These are phyloP conservation scores for Boletus pseudo-olivaceus DNA, from an alignment of 768 basidiomycete species.

Conservation along the genomic window DNA sequence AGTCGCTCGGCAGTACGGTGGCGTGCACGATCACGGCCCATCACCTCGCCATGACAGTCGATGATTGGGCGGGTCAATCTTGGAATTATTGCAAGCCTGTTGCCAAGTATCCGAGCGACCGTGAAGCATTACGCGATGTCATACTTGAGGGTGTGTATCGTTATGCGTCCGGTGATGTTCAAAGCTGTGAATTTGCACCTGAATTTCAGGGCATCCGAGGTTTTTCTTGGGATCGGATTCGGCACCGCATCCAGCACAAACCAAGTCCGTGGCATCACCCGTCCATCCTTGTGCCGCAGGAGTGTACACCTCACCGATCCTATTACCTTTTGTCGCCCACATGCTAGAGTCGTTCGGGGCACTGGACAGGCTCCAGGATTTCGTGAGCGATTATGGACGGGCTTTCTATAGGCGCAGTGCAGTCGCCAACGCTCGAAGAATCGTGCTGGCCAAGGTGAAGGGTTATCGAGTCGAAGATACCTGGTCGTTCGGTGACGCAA, in stretches of 20 bases:
- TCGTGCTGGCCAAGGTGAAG: conserved; percentile 43
- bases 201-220: conserved; percentile 69
- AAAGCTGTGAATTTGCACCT: background rate
- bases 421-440: conserved; percentile 30
- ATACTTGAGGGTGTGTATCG: conserved; percentile 60
- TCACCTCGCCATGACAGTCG: conserved; percentile 89
- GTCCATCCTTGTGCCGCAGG: conserved; percentile 85
- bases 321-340: conserved; percentile 87
- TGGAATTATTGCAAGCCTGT: conserved; percentile 98
- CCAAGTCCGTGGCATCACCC: conserved; percentile 70
- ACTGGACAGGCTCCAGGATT: conserved; percentile 74
- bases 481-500: conserved; percentile 45
- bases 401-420: conserved; percentile 61
- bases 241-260: conserved; percentile 78
- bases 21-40: conserved; percentile 98
- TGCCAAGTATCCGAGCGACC: conserved; percentile 92
- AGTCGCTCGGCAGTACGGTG: conserved; percentile 73
- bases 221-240: conserved; percentile 99
- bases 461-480: conserved; percentile 41
- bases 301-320: conserved; percentile 89
- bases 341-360: conserved; percentile 86
- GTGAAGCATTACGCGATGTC: conserved; percentile 74
- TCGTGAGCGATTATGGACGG: conserved; percentile 76
- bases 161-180: background rate
- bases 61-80: conserved; percentile 94